Conservation (phyloP, 108 stramenopile genomes). For the Parietichytrium sp. region DNA sequence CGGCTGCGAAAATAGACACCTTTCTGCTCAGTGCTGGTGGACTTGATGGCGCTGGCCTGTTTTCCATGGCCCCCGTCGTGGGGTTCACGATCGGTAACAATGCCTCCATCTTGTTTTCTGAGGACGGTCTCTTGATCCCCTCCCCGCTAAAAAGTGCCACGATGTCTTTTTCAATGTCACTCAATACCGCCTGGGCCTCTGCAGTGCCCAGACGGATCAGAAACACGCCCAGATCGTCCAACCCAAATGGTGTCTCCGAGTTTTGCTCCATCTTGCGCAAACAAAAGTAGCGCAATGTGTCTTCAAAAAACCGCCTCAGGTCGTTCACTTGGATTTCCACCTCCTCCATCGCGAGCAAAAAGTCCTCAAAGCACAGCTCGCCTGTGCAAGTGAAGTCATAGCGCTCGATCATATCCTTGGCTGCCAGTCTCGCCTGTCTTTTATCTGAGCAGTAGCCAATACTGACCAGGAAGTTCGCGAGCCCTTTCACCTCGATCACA, state of each 20-base stretch:
- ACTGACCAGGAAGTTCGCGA: not conserved
- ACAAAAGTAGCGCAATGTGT: slow-evolving; percentile 7
- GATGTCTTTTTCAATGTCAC: slow-evolving; percentile 12
- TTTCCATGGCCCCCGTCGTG: too few relatives aligned
- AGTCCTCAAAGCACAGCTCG: not conserved
- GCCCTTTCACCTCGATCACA: not conserved
- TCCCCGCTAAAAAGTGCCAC: not conserved
- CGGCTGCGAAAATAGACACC: too few relatives aligned
- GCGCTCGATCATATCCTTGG: not conserved
- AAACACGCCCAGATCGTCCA: not conserved
- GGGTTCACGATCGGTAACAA: too few relatives aligned
- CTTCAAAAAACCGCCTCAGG: not conserved
- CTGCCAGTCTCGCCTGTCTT: not conserved
- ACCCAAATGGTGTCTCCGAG: not conserved
- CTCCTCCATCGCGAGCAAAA: slow-evolving; percentile 5
- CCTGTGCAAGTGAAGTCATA: slow-evolving; percentile 11
- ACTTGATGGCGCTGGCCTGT: too few relatives aligned
- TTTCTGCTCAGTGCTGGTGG: too few relatives aligned
- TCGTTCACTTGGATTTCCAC: not conserved
- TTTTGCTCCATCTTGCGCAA: slow-evolving; percentile 4
- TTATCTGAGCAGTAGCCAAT: not conserved
- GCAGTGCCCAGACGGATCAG: not conserved
- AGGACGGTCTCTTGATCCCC: too few relatives aligned
- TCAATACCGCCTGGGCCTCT: not conserved
- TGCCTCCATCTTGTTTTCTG: too few relatives aligned